Percentiles rank a stretch among this genome's conserved stretches.
Conservation (phyloP, 2,329 filamentous ascomycete genomes). For the Leptodontidium sp. region DNA sequence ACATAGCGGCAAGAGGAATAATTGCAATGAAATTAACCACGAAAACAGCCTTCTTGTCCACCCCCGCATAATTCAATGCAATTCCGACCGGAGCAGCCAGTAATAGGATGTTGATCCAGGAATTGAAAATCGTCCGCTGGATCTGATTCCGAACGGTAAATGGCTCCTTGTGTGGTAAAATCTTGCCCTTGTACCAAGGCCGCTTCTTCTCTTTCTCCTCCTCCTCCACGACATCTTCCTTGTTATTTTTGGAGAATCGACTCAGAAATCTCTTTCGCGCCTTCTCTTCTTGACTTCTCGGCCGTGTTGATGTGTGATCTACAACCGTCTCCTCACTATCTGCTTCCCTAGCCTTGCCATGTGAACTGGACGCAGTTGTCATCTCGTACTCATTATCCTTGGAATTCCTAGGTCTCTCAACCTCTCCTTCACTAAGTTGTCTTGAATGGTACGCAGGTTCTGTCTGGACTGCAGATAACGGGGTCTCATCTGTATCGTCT, state of each 20-base stretch:
- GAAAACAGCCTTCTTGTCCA: constrained; percentile 73
- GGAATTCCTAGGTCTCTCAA: not conserved
- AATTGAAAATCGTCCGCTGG: constrained; percentile 78
- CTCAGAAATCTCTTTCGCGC: constrained; percentile 35
- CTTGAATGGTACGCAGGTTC: constrained; percentile 35
- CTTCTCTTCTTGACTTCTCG: constrained; percentile 35
- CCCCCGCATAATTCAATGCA: constrained; percentile 69
- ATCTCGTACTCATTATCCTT: constrained; percentile 34
- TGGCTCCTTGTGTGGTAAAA: constrained; percentile 52
- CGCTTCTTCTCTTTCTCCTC: constrained; percentile 41
- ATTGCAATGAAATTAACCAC: constrained; percentile 95
- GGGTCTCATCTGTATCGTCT: constrained; percentile 17
- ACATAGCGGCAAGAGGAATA: constrained; percentile 84
- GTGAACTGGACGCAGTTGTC: constrained; percentile 24
- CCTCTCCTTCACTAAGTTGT: constrained; percentile 8
- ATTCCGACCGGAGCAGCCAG: constrained; percentile 83
- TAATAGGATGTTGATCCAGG: constrained; percentile 87
- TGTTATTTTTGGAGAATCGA: constrained; percentile 33
- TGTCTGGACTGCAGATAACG: constrained; percentile 34
- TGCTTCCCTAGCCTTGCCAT: constrained; percentile 30
- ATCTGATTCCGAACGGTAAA: constrained; percentile 72
- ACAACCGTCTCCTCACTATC: constrained; percentile 32
- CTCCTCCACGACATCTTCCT: constrained; percentile 27
- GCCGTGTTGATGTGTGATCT: constrained; percentile 23
- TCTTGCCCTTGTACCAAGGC: constrained; percentile 47